Percentiles rank a stretch among this genome's conserved stretches.
Conservation (phyloP, 2,329 filamentous ascomycete genomes). For the Lojkania enalia region DNA sequence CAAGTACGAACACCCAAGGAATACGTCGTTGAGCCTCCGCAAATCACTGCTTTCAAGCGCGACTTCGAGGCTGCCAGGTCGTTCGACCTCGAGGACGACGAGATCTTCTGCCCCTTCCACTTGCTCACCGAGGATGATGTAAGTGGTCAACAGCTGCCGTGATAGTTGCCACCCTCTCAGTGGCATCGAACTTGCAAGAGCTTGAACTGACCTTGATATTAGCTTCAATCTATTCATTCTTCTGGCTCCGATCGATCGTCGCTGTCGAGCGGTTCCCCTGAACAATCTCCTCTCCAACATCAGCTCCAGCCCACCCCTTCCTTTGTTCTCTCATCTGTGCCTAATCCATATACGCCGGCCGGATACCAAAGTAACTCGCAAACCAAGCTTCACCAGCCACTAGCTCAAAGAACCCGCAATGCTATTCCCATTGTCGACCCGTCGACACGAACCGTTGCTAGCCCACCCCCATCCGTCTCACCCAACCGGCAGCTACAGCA, state of each 20-base stretch:
- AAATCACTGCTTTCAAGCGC: slow-evolving; percentile 76
- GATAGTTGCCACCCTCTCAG: slow-evolving; percentile 27
- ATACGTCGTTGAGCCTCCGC: slow-evolving; percentile 71
- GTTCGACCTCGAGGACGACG: slow-evolving; percentile 93
- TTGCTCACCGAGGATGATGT: slow-evolving; percentile 93
- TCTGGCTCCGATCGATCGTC: slow-evolving; percentile 90
- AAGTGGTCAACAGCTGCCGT: slow-evolving; percentile 40
- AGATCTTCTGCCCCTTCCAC: slow-evolving; percentile 87
- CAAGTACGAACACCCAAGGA: slow-evolving; percentile 86
- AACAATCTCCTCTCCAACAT: slow-evolving; percentile 87
- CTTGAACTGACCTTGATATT: slow-evolving; percentile 42
- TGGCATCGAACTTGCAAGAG: slow-evolving; percentile 26
- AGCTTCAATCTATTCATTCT: slow-evolving; percentile 91
- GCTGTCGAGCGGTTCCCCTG: slow-evolving; percentile 89
- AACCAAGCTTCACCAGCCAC: slow-evolving; percentile 87
- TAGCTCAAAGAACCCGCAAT: slow-evolving; percentile 86
- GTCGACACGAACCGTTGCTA: slow-evolving; percentile 85
- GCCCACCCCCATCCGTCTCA: slow-evolving; percentile 76
- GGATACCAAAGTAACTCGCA: slow-evolving; percentile 61
- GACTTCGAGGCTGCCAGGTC: slow-evolving; percentile 90
- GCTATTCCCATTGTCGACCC: slow-evolving; percentile 98
- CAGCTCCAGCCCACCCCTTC: slow-evolving; percentile 71
- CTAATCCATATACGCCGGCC: slow-evolving; percentile 60
- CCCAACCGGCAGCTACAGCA: slow-evolving; percentile 65
- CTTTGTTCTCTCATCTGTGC: slow-evolving; percentile 69